A percentile compares a stretch with the other conserved stretches of the same genome.
These are phyloP conservation scores for Suillus subluteus DNA, from an alignment of 768 basidiomycete species.

Conservation along the genomic window DNA sequence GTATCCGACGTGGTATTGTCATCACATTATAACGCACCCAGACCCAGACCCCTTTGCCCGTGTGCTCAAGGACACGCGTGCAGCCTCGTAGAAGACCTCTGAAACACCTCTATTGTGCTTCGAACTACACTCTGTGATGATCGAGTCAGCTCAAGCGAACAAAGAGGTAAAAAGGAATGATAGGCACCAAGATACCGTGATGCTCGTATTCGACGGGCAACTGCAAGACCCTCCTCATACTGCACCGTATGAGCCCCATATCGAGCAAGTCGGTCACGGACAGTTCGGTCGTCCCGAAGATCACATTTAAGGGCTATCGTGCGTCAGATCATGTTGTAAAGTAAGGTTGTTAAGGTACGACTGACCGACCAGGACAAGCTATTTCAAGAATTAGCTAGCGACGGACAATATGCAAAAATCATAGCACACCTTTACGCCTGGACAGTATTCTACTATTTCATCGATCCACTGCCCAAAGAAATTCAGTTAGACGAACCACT, in stretches of 20 bases:
- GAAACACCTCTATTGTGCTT: slow-evolving; percentile 95
- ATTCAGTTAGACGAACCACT: background rate
- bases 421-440: slow-evolving; percentile 83
- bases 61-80: slow-evolving; percentile 79
- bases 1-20: background rate
- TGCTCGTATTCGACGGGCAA: slow-evolving; percentile 88
- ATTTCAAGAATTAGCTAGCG: slow-evolving; percentile 15
- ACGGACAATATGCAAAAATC: slow-evolving; percentile 10
- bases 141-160: slow-evolving; percentile 1
- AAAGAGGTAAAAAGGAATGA: background rate
- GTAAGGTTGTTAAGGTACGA: slow-evolving; percentile 19
- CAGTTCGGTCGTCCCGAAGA: slow-evolving; percentile 79
- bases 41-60: slow-evolving; percentile 66
- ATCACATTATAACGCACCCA: slow-evolving; percentile 65
- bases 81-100: slow-evolving; percentile 93
- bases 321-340: background rate
- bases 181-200: slow-evolving; percentile 89
- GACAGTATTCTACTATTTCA: slow-evolving; percentile 90
- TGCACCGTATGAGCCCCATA: slow-evolving; percentile 75
- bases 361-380: slow-evolving; percentile 91
- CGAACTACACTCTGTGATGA: slow-evolving; percentile 84
- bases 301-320: slow-evolving; percentile 90
- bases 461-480: slow-evolving; percentile 78
- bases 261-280: slow-evolving; percentile 72
- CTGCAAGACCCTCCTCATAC: slow-evolving; percentile 91